Conservation (phyloP, 75 land plant species). For the Pseudotsuga menziesii region DNA sequence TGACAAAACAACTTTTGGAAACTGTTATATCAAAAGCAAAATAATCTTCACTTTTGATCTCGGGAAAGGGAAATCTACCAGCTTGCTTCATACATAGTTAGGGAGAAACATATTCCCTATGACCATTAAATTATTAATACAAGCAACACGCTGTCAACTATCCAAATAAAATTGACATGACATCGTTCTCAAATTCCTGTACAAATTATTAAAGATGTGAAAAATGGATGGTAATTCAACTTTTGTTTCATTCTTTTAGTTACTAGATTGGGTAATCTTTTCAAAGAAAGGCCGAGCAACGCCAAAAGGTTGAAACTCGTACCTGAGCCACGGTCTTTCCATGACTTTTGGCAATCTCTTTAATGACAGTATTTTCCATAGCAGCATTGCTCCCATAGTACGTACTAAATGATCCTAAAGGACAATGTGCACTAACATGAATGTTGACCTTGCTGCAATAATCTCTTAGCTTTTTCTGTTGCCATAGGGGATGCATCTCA, state of each 20-base stretch:
- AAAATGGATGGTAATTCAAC: not conserved
- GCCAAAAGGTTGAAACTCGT: too few species aligned
- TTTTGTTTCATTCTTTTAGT: too few species aligned
- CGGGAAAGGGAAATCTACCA: too few species aligned
- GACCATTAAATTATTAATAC: not conserved
- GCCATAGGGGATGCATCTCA: slow-evolving; percentile 44
- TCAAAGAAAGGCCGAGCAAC: not conserved
- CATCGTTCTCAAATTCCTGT: not conserved
- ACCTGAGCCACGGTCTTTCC: slow-evolving; percentile 47
- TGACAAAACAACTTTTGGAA: slow-evolving; percentile 11
- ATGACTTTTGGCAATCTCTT: slow-evolving; percentile 20
- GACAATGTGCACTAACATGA: slow-evolving; percentile 44
- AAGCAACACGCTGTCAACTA: not conserved
- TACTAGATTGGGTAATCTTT: not conserved
- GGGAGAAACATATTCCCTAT: not conserved
- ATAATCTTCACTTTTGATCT: too few species aligned
- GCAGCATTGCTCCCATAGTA: too few species aligned
- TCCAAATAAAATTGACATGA: not conserved
- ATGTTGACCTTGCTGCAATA: slow-evolving; percentile 41
- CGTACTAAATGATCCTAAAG: slow-evolving; percentile 26
- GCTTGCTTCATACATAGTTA: not conserved
- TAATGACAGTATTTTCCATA: too few species aligned
- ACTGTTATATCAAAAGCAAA: too few species aligned
- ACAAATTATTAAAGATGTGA: not conserved
- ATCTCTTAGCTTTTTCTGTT: slow-evolving; percentile 38